phyloP scores from a whole-genome alignment of 2,329 filamentous ascomycete species.

The Paraphoma sp. region DNA sequence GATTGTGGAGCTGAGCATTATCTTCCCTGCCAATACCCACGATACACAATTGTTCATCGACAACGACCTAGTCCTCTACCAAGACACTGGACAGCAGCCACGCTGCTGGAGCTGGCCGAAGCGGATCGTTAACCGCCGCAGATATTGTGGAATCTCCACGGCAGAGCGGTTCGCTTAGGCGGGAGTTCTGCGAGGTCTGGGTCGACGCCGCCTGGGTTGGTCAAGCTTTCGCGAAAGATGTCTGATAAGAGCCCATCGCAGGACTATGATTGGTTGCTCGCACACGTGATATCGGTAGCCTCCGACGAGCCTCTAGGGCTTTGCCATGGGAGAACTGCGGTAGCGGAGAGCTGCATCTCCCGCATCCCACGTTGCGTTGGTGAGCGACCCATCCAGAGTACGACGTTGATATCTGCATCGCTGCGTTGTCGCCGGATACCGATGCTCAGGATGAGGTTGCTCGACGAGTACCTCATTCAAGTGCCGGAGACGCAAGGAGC shows the following conservation, averaged over 20 bases:
- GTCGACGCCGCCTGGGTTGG: conserved; percentile 32
- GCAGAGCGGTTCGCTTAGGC: conserved; percentile 18
- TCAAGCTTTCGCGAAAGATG: conserved; percentile 28
- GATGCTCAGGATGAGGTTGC: conserved; percentile 8
- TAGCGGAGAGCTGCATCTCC: conserved; percentile 8
- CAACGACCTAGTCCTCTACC: conserved; percentile 24
- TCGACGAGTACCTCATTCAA: neutral
- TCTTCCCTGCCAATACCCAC: conserved; percentile 33
- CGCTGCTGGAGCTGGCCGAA: conserved; percentile 38
- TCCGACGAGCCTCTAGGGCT: conserved; percentile 33
- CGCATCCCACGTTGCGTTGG: conserved; percentile 26
- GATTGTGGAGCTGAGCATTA: conserved; percentile 20
- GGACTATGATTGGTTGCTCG: conserved; percentile 31
- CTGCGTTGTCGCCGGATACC: conserved; percentile 35
- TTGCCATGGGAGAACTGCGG: conserved; percentile 3
- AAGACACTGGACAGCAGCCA: conserved; percentile 16
- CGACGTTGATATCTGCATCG: conserved; percentile 8
- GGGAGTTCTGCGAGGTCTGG: conserved; percentile 18
- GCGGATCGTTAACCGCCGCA: conserved; percentile 34
- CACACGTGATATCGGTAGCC: conserved; percentile 35
- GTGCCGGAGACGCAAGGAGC: neutral
- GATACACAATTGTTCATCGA: conserved; percentile 35
- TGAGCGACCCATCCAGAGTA: conserved; percentile 10
- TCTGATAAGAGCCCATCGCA: conserved; percentile 3
- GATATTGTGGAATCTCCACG: conserved; percentile 32